Evolutionary conservation across 176 grass and related monocot species (phyloP).

Genomic region (Lolium multiflorum): DNA sequence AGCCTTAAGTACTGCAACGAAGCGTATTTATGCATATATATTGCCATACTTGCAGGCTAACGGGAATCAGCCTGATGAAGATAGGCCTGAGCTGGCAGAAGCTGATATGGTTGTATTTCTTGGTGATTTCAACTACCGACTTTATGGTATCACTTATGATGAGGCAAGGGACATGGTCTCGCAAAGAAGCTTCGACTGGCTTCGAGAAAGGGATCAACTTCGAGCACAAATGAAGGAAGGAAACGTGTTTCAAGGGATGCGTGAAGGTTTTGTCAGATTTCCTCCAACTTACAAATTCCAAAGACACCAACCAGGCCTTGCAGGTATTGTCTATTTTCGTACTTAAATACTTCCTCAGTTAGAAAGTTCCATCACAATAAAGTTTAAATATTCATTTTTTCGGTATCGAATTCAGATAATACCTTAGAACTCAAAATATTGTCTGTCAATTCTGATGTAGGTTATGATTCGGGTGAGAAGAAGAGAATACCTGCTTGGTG

Average conservation of each 20-base stretch:
- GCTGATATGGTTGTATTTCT: constrained; percentile 95
- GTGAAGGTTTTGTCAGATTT: constrained; percentile 90
- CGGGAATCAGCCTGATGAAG: constrained; percentile 70
- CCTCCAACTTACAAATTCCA: constrained; percentile 99
- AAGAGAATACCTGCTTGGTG: constrained; percentile 99
- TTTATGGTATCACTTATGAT: constrained; percentile 86
- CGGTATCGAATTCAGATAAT: constrained; percentile 18
- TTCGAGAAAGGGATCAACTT: constrained; percentile 97
- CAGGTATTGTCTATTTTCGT: constrained; percentile 59
- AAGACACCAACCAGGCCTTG: constrained; percentile 73
- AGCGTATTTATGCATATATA: constrained; percentile 41
- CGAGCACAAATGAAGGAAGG: constrained; percentile 85
- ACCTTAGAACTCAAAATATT: constrained; percentile 27
- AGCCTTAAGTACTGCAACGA: not conserved
- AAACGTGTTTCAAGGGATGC: constrained; percentile 97
- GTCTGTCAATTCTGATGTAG: constrained; percentile 54
- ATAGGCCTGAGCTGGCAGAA: constrained; percentile 79
- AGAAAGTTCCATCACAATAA: constrained; percentile 13
- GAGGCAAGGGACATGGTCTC: constrained; percentile 98
- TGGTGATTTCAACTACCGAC: constrained; percentile 98
- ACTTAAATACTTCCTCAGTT: constrained; percentile 10
- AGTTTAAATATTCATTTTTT: not conserved
- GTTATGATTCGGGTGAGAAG: constrained; percentile 97
- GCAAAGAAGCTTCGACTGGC: constrained; percentile 96
- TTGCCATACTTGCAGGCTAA: constrained; percentile 54